Evolutionary conservation across 306 rosid genomes (phyloP), one percentile per base, ranked within the genome.

Genomic region (Cucurbita moschata): DNA sequence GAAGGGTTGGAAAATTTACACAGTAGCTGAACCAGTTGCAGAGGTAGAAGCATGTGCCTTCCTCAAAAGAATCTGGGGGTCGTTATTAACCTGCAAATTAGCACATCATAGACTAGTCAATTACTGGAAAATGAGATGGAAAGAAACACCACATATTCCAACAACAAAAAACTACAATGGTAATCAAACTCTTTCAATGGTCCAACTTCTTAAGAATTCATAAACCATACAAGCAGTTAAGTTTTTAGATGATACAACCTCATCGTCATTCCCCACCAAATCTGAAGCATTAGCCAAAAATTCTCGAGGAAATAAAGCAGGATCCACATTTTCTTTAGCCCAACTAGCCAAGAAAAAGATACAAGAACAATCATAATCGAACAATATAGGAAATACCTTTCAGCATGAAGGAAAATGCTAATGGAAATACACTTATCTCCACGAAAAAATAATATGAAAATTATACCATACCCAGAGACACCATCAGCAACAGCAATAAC

Each of bases 401-500:
- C 39, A 42, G 72, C 72, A 67, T 58, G 46, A 23, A 19, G 4
- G 46, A 67, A 35, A 37, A 44, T 71, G 42, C 58, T 23, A 35
- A 51, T 37, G 5, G 19, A 5, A 35, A 26, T 15, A 50, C 54
- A 50, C 23, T 30, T 50, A 71, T 47, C 60, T 52, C 58, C 50
- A 38, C 4, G 4, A 18, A 58, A 26, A 30, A 59, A 2, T 13
- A 12, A 16, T 0, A 30, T 11, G 5, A 26, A 60, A 14, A 37
- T 18, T 35, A 61, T n/a, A 47, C 61, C 85, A 81, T 90, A 94
- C 99, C 96, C 97, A 66, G 97, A 94, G 67, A 94, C 99, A 43
- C 99, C 97, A 86, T 90, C 96, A 78, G 99, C 99, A 72, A 94
- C 90, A 76, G 92, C 86, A 85, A 91, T 83, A 79, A 89, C 88